Conservation (phyloP, 768 basidiomycete species). For the Lenzites betulinus region DNA sequence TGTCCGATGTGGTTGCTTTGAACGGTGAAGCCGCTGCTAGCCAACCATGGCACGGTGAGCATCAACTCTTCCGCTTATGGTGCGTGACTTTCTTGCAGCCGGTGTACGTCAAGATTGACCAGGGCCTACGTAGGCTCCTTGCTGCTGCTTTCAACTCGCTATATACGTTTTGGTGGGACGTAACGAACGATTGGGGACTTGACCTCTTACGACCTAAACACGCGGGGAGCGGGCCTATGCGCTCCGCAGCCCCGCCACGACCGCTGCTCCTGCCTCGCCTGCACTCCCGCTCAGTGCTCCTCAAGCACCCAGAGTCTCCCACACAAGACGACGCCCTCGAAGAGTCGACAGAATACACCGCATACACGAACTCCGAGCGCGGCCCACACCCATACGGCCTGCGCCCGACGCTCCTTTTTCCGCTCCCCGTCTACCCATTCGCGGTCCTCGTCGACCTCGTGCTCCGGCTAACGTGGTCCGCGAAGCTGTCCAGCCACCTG, state of each 20-base stretch:
- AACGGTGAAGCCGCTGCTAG: constrained; percentile 46
- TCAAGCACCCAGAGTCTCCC: constrained; percentile 18
- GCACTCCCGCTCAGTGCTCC: constrained; percentile 37
- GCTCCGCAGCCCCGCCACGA: constrained; percentile 38
- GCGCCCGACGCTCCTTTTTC: constrained; percentile 73
- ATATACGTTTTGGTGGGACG: constrained; percentile 99
- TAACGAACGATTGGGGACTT: constrained; percentile 97
- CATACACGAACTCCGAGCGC: neutral
- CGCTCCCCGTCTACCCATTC: constrained; percentile 83
- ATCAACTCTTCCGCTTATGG: constrained; percentile 85
- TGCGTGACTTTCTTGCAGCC: constrained; percentile 37
- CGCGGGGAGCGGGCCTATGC: constrained; percentile 17
- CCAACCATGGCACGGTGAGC: constrained; percentile 72
- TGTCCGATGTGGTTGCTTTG: constrained; percentile 54
- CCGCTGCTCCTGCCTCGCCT: constrained; percentile 49
- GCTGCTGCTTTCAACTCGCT: constrained; percentile 85
- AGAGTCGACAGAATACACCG: neutral
- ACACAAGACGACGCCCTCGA: constrained; percentile 2
- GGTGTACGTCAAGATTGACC: too few relatives aligned
- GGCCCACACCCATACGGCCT: constrained; percentile 65
- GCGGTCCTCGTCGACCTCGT: constrained; percentile 81
- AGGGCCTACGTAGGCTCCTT: constrained; percentile 61
- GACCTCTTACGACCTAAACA: constrained; percentile 53
- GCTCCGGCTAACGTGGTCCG: constrained; percentile 90
- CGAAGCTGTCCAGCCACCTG: constrained; percentile 87